Percentiles rank a stretch among this genome's conserved stretches.
Evolutionary conservation across 768 basidiomycete genomes (phyloP).

Genomic region (Sistotremastrum suecicum): DNA sequence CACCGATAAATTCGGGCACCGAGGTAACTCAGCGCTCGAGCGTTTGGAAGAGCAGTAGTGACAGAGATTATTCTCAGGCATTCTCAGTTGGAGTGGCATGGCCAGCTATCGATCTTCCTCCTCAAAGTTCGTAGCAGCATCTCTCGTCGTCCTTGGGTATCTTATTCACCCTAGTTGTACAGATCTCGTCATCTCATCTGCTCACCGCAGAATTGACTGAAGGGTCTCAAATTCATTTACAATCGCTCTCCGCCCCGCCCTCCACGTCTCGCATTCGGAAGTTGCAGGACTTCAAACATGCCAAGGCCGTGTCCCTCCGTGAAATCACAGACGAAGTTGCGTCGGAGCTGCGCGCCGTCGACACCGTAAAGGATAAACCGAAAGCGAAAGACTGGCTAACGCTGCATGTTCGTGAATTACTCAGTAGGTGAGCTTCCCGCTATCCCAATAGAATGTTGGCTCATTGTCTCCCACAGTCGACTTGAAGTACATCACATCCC

Average conservation of each 20-base stretch:
- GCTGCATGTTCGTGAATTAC: slow-evolving; percentile 47
- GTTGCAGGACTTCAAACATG: slow-evolving; percentile 34
- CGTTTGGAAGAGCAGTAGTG: neutral
- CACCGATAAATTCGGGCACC: slow-evolving; percentile 18
- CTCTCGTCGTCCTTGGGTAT: slow-evolving; percentile 1
- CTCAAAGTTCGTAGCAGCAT: slow-evolving; percentile 34
- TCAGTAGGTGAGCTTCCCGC: slow-evolving; percentile 33
- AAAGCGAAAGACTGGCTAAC: slow-evolving; percentile 44
- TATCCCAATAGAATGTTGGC: slow-evolving; percentile 2
- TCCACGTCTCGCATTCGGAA: slow-evolving; percentile 32
- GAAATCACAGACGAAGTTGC: slow-evolving; percentile 23
- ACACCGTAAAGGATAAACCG: neutral
- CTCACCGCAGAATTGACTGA: slow-evolving; percentile 45
- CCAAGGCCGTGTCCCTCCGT: slow-evolving; percentile 34
- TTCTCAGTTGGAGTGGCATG: slow-evolving; percentile 61
- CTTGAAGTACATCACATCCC: slow-evolving; percentile 48
- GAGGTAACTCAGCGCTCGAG: slow-evolving; percentile 15
- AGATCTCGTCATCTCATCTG: slow-evolving; percentile 40
- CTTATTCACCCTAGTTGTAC: slow-evolving; percentile 29
- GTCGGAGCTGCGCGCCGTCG: neutral
- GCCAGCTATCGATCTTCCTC: slow-evolving; percentile 54
- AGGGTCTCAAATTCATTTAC: slow-evolving; percentile 34
- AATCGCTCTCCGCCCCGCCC: slow-evolving; percentile 25
- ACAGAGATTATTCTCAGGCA: slow-evolving; percentile 21
- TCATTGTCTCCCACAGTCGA: slow-evolving; percentile 33